Conservation (phyloP, 805 yeast genomes). For the Starmerella bombi region DNA sequence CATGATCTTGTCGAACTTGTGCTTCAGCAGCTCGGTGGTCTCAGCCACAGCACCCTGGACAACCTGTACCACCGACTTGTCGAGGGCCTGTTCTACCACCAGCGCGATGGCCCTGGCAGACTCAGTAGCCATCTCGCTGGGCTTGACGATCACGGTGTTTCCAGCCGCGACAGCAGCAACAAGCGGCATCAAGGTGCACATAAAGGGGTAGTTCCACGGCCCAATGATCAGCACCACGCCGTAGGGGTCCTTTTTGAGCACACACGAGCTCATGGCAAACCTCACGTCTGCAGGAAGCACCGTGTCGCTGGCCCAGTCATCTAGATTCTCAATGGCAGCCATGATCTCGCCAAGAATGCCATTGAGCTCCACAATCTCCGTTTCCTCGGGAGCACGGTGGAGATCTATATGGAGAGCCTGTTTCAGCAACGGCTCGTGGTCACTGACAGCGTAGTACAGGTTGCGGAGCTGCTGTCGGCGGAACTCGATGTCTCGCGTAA, state of each 20-base stretch:
- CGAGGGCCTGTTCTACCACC: slow-evolving; percentile 41
- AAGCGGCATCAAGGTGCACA: slow-evolving; percentile 50
- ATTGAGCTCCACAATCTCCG: slow-evolving; percentile 44
- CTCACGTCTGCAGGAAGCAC: slow-evolving; percentile 23
- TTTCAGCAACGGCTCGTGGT: slow-evolving; percentile 40
- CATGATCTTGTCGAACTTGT: slow-evolving; percentile 66
- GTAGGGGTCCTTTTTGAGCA: slow-evolving; percentile 25
- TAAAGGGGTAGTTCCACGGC: slow-evolving; percentile 72
- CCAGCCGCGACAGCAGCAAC: slow-evolving; percentile 79
- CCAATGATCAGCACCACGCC: slow-evolving; percentile 65
- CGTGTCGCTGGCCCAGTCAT: slow-evolving; percentile 47
- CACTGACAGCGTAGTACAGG: slow-evolving; percentile 49
- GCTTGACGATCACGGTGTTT: slow-evolving; percentile 64
- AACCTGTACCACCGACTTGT: slow-evolving; percentile 42
- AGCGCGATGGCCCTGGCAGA: slow-evolving; percentile 45
- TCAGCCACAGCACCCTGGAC: slow-evolving; percentile 64
- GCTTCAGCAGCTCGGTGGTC: slow-evolving; percentile 45
- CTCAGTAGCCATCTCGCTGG: slow-evolving; percentile 57
- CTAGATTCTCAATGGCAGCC: slow-evolving; percentile 45
- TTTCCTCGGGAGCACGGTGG: slow-evolving; percentile 50
- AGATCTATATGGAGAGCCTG: slow-evolving; percentile 56
- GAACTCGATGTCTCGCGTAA: slow-evolving; percentile 39
- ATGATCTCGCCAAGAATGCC: slow-evolving; percentile 43
- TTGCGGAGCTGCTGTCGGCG: slow-evolving; percentile 54
- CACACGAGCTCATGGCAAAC: slow-evolving; percentile 10